phyloP scores from a whole-genome alignment of 2,329 filamentous ascomycete species.

The Madurella fahalii region DNA sequence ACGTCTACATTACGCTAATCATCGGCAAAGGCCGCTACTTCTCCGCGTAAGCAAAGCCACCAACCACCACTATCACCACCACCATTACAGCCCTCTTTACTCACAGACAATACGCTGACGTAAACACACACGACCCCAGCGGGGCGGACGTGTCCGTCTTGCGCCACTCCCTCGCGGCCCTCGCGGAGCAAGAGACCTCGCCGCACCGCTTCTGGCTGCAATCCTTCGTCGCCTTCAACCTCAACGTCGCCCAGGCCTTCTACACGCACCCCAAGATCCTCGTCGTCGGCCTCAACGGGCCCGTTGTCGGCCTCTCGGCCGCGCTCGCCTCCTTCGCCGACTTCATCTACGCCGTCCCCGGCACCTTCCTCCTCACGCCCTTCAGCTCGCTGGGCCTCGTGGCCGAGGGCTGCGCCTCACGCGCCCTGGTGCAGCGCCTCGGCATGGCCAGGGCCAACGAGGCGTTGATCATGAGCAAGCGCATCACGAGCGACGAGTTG shows the following conservation, averaged over 20 bases:
- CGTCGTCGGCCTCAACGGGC: constrained; percentile 85
- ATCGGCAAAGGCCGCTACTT: constrained; percentile 81
- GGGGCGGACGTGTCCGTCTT: constrained; percentile 71
- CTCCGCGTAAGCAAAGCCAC: constrained; percentile 75
- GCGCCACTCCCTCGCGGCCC: constrained; percentile 27
- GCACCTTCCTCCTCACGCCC: constrained; percentile 82
- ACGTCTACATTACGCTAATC: constrained; percentile 79
- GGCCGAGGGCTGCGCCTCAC: constrained; percentile 77
- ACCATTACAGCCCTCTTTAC: not conserved
- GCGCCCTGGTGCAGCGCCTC: constrained; percentile 73
- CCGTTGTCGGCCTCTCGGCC: constrained; percentile 81
- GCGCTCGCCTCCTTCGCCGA: constrained; percentile 80
- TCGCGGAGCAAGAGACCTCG: not conserved
- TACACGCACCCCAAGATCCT: constrained; percentile 93
- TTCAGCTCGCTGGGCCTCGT: constrained; percentile 89
- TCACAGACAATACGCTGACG: not conserved
- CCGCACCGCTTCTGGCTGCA: constrained; percentile 56
- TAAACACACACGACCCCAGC: constrained; percentile 38
- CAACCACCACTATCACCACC: not conserved
- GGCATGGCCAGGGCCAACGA: constrained; percentile 84
- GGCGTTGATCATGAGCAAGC: constrained; percentile 84
- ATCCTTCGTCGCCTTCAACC: constrained; percentile 77
- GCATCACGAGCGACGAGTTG: constrained; percentile 69
- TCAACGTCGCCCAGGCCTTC: constrained; percentile 85
- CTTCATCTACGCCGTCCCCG: constrained; percentile 83